Evolutionary conservation across 2,329 filamentous ascomycete genomes (phyloP), one percentile per base, ranked within the genome.

Genomic region (Ascochyta clinopodiicola): DNA sequence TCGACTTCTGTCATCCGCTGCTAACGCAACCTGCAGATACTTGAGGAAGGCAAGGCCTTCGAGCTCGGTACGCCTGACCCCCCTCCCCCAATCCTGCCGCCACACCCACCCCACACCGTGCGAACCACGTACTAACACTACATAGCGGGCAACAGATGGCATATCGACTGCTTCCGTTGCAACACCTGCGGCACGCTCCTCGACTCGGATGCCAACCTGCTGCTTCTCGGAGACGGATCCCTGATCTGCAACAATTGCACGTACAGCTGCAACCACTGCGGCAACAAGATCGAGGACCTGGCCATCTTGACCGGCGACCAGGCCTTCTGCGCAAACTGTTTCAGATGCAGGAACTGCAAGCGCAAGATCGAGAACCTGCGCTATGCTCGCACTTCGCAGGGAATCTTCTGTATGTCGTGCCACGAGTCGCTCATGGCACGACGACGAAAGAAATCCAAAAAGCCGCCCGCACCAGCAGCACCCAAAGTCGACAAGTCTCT

Each of bases 241-340:
- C 86, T 99, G 64, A 98, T 99, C 68, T 99, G 95, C 84, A 98
- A 96, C 81, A 96, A 97, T 78, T 99, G 95, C 81, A 98, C 95
- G 49, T 99, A 99, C 77, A 97, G 93, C 82, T 99, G 95, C 82
- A 96, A 88, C 77, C 93, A 93, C 49, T 99, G 95, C 78, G 88
- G 88, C 56, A 94, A 96, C 81, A 99, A 99, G 82, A 99, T 99
- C 65, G 95, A 99, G 75, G 95, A 99, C 74, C 83, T 98, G 60
- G 95, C 95, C 61, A 99, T 99, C 75, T 82, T 99, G 64, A 99
- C 95, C 0, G 95, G 95, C 62, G 95, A 99, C 71, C 94, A 99
- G 79, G 95, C 95, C 39, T 99, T 97, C 75, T 99, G 95, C 78
- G 92, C 93, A 38, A 94, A 91, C 53, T 99, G 95, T 79, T 99